Conservation (phyloP, 371 early-diverging fungal genomes). For the Mortierella sp. region DNA sequence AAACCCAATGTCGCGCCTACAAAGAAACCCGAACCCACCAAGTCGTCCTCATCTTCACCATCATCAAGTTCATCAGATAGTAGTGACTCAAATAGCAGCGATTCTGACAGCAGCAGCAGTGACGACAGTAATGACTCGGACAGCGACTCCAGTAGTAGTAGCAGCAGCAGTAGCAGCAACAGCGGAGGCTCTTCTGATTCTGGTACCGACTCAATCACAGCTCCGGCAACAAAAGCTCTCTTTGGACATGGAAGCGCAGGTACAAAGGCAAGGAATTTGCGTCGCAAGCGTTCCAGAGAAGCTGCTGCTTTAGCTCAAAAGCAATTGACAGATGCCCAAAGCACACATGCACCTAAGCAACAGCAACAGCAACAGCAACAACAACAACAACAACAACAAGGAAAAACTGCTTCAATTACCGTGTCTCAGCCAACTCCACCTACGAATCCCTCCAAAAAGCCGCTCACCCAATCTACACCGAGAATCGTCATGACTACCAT, state of each 20-base stretch:
- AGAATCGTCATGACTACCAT: conserved; percentile 43
- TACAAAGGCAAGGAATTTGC: conserved; percentile 19
- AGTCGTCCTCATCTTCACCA: neutral
- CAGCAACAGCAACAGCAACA: no score
- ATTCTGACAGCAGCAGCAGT: conserved; percentile 6
- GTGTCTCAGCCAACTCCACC: neutral
- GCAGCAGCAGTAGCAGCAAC: neutral
- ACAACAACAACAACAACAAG: neutral
- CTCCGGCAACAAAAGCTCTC: neutral
- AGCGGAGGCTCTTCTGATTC: conserved; percentile 1
- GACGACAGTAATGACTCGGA: neutral
- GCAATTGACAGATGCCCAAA: neutral
- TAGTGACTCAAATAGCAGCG: conserved; percentile 7
- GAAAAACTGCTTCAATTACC: no score
- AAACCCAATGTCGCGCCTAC: neutral
- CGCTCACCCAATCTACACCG: neutral
- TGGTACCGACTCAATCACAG: neutral
- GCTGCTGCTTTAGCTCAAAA: neutral
- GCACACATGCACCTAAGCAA: neutral
- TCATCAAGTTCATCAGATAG: conserved; percentile 28
- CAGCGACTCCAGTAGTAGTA: conserved; percentile 1
- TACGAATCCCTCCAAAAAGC: neutral
- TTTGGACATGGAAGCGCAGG: conserved; percentile 5
- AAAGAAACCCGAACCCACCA: neutral
- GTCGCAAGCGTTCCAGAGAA: conserved; percentile 6